A percentile compares a stretch with the other conserved stretches of the same genome.
phyloP scores from a whole-genome alignment of 495 filamentous ascomycete genomes.

The Aspergillus coremiiformis region DNA sequence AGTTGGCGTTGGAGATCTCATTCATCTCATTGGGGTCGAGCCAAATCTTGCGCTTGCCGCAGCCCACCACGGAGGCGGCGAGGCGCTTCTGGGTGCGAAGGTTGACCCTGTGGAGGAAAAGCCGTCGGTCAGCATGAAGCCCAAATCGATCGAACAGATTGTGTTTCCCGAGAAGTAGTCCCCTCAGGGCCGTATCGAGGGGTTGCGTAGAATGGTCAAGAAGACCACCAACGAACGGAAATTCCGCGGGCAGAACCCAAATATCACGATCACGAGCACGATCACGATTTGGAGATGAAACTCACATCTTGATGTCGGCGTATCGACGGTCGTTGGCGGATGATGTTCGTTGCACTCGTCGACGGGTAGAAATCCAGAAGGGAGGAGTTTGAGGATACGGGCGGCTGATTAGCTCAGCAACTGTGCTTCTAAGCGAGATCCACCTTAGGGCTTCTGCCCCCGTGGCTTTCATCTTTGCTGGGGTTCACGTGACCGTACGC shows the following conservation, averaged over 20 bases:
- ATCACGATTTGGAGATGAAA: slow-evolving; percentile 27
- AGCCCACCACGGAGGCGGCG: slow-evolving; percentile 93
- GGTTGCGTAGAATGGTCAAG: slow-evolving; percentile 8
- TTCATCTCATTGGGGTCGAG: slow-evolving; percentile 98
- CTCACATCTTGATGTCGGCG: slow-evolving; percentile 51
- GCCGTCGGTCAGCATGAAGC: slow-evolving; percentile 31
- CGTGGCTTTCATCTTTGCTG: not conserved
- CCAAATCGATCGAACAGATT: slow-evolving; percentile 7
- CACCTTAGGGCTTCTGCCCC: slow-evolving; percentile 33
- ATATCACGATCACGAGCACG: no score
- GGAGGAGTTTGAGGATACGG: slow-evolving; percentile 40
- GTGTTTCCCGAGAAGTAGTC: slow-evolving; percentile 4
- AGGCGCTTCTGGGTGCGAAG: slow-evolving; percentile 99
- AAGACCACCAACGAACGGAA: slow-evolving; percentile 12
- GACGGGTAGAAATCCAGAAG: slow-evolving; percentile 35
- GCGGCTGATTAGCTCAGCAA: slow-evolving; percentile 43
- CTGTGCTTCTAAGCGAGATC: slow-evolving; percentile 40
- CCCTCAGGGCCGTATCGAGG: slow-evolving; percentile 1
- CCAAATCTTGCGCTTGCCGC: slow-evolving; percentile 99
- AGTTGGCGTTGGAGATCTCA: slow-evolving; percentile 99
- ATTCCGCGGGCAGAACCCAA: slow-evolving; percentile 8
- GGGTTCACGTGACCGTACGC: not conserved
- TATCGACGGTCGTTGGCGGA: slow-evolving; percentile 49
- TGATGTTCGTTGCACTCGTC: slow-evolving; percentile 45
- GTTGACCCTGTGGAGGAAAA: slow-evolving; percentile 73